phyloP scores from a whole-genome alignment of 1,139 yeast genomes.

The Yamadazyma diddensiae region DNA sequence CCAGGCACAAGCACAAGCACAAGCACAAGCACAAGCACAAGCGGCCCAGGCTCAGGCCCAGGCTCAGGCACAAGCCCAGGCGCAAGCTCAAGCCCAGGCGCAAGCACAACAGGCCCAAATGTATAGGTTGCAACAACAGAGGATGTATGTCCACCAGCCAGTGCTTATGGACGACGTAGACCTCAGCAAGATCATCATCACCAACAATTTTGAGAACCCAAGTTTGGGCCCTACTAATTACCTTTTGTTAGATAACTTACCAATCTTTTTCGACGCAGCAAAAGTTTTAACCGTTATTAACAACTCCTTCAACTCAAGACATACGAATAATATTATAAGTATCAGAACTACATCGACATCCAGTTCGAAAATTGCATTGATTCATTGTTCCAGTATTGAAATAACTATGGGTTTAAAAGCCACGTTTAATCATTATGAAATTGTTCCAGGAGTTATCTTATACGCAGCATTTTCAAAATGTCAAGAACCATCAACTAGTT shows the following conservation, averaged over 20 bases:
- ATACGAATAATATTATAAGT: conserved; percentile 25
- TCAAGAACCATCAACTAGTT: conserved; percentile 20
- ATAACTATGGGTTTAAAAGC: conserved; percentile 77
- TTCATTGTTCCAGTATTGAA: conserved; percentile 70
- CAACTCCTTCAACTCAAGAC: conserved; percentile 24
- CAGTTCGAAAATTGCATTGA: conserved; percentile 53
- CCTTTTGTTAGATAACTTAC: conserved; percentile 74
- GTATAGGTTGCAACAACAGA: conserved; percentile 1
- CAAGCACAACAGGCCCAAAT: conserved; percentile 1
- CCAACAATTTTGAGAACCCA: conserved; percentile 66
- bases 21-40: conserved; percentile 3
- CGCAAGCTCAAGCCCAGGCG: conserved; percentile 6
- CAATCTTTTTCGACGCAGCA: conserved; percentile 41
- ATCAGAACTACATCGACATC: conserved; percentile 53
- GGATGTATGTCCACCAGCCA: conserved; percentile 21
- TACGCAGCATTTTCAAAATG: conserved; percentile 69
- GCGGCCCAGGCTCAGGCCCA: conserved; percentile 3
- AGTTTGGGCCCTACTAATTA: conserved; percentile 75
- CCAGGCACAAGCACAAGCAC: conserved; percentile 11
- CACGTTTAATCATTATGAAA: conserved; percentile 74
- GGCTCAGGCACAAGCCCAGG: conserved; percentile 5
- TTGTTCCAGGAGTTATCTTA: conserved; percentile 69
- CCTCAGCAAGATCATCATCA: conserved; percentile 36
- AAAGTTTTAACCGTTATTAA: conserved; percentile 34
- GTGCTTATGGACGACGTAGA: conserved; percentile 55